Evolutionary conservation across 345 rosid genomes (phyloP).

Genomic region (Eucalyptus shirleyi): DNA sequence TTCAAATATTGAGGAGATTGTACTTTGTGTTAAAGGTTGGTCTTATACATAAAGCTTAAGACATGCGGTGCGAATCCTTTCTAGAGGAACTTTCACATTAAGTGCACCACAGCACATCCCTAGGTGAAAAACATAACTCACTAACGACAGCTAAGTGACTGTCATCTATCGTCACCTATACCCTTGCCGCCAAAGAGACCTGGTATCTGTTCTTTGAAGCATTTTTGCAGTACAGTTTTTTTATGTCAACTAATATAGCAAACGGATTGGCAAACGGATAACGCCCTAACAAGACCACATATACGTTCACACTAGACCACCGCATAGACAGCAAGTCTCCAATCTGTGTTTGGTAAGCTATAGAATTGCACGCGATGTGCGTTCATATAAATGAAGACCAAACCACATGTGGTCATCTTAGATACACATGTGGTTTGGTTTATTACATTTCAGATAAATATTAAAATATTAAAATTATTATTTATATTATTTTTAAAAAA

Average conservation of each 20-base stretch:
- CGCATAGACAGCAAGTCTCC: not conserved
- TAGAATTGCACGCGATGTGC: not conserved
- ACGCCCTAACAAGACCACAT: not conserved
- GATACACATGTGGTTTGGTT: no score
- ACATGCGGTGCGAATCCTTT: not conserved
- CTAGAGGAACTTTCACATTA: not conserved
- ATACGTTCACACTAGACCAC: not conserved
- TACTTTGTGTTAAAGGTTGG: not conserved
- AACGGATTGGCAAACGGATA: not conserved
- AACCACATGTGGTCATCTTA: not conserved
- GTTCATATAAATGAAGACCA: not conserved
- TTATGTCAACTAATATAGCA: no score
- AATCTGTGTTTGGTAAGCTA: not conserved
- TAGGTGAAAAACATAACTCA: no score
- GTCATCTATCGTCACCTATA: no score
- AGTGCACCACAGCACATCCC: not conserved
- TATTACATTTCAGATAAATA: no score
- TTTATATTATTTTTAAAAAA: no score
- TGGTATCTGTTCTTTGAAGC: no score
- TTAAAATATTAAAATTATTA: no score
- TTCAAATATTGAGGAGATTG: not conserved
- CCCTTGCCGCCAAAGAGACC: no score
- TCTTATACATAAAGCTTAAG: not conserved
- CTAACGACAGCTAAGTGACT: no score
- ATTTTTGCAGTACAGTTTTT: no score